These are phyloP conservation scores for Fusarium brevicatenulatum DNA, from an alignment of 2,329 filamentous ascomycete genomes.

Conservation along the genomic window DNA sequence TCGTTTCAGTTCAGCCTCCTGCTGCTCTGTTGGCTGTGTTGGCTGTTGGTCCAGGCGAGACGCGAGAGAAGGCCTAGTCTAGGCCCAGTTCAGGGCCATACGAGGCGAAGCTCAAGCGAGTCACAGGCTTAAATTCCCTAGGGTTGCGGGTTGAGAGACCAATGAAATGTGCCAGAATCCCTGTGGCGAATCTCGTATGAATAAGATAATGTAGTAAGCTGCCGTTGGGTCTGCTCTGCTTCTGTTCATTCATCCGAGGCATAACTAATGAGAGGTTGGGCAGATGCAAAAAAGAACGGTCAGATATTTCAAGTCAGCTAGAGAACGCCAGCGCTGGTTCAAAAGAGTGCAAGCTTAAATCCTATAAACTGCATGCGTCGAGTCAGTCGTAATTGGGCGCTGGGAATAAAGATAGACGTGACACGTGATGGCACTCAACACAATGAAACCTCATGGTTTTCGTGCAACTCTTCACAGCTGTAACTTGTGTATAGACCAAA, in stretches of 20 bases:
- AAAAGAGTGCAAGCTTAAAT: constrained; percentile 10
- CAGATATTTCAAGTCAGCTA: neutral
- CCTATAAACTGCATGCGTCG: neutral
- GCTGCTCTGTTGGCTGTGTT: constrained; percentile 10
- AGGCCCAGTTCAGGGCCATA: constrained; percentile 16
- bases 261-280: neutral
- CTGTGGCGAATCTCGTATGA: constrained; percentile 34
- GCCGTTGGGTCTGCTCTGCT: neutral
- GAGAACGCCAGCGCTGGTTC: neutral
- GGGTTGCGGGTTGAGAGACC: constrained; percentile 29
- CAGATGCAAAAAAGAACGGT: constrained; percentile 1
- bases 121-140: constrained; percentile 27
- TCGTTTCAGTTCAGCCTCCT: constrained; percentile 35
- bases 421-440: neutral
- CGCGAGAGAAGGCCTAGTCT: constrained; percentile 6
- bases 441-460: neutral
- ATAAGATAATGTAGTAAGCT: constrained; percentile 11
- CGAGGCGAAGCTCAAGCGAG: constrained; percentile 33
- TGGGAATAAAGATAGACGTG: neutral
- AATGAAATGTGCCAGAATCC: constrained; percentile 26
- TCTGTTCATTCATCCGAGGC: neutral
- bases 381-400: neutral
- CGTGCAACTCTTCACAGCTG: neutral
- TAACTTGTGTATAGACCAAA: neutral
- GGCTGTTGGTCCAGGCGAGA: constrained; percentile 31